Evolutionary conservation across 768 basidiomycete genomes (phyloP), one percentile per base, ranked within the genome.

Genomic region (Podaxis sp.): DNA sequence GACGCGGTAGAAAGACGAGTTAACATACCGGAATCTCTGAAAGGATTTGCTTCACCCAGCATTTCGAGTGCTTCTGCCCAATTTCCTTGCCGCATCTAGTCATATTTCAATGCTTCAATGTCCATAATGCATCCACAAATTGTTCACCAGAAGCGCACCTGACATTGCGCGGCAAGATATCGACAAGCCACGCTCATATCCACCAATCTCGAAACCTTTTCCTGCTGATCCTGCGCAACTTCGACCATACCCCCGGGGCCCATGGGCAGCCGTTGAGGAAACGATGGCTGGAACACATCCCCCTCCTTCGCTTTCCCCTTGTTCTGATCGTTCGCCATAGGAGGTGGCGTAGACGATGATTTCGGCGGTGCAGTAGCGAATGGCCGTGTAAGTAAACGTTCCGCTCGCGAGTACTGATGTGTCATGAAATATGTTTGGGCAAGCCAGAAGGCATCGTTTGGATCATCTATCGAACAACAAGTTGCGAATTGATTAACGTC

Each of bases 381-480:
- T 0, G 93, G 92, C n/a, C 93, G 84, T 2, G 89, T 95, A 52
- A 99, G 83, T 28, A 99, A 80, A 52, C 90, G 86, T 73, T 98
- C 95, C 9, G 97, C 96, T 52, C 96, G 92, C 7, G 94, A 89
- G 75, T 96, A 99, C 64, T 97, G 93, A 68, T 96, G 89, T 2
- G 91, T 95, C 80, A 96, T 90, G 74, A 99, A 99, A 75, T 95
- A 95, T 0, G 92, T 94, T 74, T 99, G 97, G 2, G 97, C 96
- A 22, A 99, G 86, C 97, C 97, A 99, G 76, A 99, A 99, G 12
- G 95, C 97, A 75, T 99, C 97, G 72, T 98, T 97, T 33, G 95
- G 90, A 70, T 99, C 94, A 65, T 89, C 96, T 96, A 68, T 24
- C 28, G 15, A 38, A 11, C 4, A n/a, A 30, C 15, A 51, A 22